Conservation (phyloP, 2,329 filamentous ascomycete species). For the Phoma sp. region DNA sequence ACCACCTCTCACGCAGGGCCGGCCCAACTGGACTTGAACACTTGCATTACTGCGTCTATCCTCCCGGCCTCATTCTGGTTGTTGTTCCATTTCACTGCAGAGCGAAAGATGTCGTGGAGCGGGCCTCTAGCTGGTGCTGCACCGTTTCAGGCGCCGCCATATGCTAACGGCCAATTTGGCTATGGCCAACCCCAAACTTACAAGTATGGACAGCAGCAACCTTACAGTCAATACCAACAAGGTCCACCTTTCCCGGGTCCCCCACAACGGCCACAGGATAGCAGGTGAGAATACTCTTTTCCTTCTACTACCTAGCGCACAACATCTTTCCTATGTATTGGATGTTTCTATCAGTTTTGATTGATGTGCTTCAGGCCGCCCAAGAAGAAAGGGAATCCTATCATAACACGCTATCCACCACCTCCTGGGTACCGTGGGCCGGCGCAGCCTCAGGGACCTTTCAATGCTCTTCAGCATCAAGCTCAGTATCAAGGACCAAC, state of each 20-base stretch:
- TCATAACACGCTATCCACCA: conserved; percentile 58
- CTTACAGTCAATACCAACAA: conserved; percentile 39
- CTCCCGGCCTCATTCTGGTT: not conserved
- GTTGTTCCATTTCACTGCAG: conserved; percentile 6
- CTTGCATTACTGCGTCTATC: not conserved
- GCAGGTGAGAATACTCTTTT: conserved; percentile 36
- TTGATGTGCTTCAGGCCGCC: conserved; percentile 35
- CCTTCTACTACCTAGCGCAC: not conserved
- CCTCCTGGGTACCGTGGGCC: conserved; percentile 54
- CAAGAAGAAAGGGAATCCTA: conserved; percentile 56
- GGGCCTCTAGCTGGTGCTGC: conserved; percentile 40
- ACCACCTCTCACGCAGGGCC: conserved; percentile 1
- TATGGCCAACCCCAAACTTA: conserved; percentile 37
- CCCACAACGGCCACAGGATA: conserved; percentile 35
- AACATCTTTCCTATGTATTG: not conserved
- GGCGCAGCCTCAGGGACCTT: conserved; percentile 40
- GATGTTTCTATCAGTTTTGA: conserved; percentile 3
- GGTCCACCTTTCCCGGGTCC: conserved; percentile 31
- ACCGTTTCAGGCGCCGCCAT: conserved; percentile 42
- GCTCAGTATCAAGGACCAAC: conserved; percentile 34
- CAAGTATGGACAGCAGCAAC: conserved; percentile 41
- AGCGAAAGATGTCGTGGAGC: conserved; percentile 44
- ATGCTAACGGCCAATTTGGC: conserved; percentile 28
- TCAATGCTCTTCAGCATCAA: conserved; percentile 31
- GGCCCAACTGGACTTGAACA: not conserved